phyloP scores from a whole-genome alignment of 495 filamentous ascomycete genomes.

The Xylaria sp. region DNA sequence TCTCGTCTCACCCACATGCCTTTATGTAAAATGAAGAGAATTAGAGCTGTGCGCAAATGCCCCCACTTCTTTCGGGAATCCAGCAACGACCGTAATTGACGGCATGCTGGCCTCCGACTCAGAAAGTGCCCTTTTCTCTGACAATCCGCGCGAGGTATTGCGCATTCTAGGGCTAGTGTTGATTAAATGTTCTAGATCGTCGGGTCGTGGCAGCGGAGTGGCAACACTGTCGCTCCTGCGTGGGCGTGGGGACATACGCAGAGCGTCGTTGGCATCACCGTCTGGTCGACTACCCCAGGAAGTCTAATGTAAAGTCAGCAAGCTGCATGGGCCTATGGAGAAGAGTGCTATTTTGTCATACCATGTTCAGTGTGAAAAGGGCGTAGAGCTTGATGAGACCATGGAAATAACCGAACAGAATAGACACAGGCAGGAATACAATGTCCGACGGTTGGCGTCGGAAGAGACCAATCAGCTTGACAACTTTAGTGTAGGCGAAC shows the following conservation, averaged over 20 bases:
- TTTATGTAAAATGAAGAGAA: conserved; percentile 3
- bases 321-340: not conserved
- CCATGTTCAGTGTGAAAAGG: conserved; percentile 55
- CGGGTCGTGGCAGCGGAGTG: conserved; percentile 45
- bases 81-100: conserved; percentile 30
- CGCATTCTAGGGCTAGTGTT: conserved; percentile 31
- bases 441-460: conserved; percentile 63
- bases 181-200: conserved; percentile 38
- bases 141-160: conserved; percentile 13
- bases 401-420: conserved; percentile 68
- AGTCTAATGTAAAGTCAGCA: conserved; percentile 55
- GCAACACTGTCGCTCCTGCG: conserved; percentile 55
- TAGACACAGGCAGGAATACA: conserved; percentile 58
- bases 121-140: conserved; percentile 34
- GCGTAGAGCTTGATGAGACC: conserved; percentile 69
- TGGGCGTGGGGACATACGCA: conserved; percentile 60
- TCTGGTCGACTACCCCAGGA: conserved; percentile 74
- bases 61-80: not conserved
- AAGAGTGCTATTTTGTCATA: conserved; percentile 20
- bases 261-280: conserved; percentile 66
- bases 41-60: conserved; percentile 7
- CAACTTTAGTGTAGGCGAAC: conserved; percentile 60
- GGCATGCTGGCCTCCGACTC: conserved; percentile 29
- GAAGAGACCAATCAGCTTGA: conserved; percentile 68
- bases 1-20: conserved; percentile 3